Percentiles rank a stretch among this genome's conserved stretches.
Evolutionary conservation across 306 rosid genomes (phyloP).

Genomic region (Prunus fruticosa): DNA sequence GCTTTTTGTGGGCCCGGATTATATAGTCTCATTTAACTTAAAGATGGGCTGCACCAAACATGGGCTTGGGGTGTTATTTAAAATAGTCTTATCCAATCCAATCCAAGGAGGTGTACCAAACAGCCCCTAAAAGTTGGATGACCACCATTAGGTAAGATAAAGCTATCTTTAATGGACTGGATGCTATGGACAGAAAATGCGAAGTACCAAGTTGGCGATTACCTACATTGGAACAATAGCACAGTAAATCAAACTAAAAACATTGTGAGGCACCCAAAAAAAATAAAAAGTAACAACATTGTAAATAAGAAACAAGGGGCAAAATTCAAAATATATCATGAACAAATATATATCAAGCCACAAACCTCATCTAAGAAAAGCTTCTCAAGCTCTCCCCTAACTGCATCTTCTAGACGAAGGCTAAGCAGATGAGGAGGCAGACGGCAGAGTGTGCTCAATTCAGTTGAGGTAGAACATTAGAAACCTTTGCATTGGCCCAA

Average conservation of each 20-base stretch:
- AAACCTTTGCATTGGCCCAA: no score
- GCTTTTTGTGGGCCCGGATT: no score
- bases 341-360: not conserved
- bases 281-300: no score
- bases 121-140: constrained; percentile 53
- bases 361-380: constrained; percentile 76
- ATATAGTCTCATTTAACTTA: no score
- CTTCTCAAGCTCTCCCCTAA: constrained; percentile 64
- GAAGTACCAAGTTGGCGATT: constrained; percentile 73
- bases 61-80: no score
- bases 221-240: constrained; percentile 46
- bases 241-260: not conserved
- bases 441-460: constrained; percentile 64
- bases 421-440: constrained; percentile 63
- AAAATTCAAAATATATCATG: not conserved
- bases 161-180: constrained; percentile 62
- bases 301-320: not conserved
- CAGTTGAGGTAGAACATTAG: constrained; percentile 66
- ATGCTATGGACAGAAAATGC: constrained; percentile 72
- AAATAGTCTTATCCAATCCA: no score
- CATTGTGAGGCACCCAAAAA: not conserved
- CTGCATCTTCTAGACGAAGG: constrained; percentile 60
- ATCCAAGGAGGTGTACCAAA: no score
- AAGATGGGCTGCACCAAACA: no score
- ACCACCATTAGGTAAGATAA: constrained; percentile 67